Evolutionary conservation across 108 stramenopile species (phyloP), one percentile per base, ranked within the genome.

Genomic region (Nitzschia sp.): DNA sequence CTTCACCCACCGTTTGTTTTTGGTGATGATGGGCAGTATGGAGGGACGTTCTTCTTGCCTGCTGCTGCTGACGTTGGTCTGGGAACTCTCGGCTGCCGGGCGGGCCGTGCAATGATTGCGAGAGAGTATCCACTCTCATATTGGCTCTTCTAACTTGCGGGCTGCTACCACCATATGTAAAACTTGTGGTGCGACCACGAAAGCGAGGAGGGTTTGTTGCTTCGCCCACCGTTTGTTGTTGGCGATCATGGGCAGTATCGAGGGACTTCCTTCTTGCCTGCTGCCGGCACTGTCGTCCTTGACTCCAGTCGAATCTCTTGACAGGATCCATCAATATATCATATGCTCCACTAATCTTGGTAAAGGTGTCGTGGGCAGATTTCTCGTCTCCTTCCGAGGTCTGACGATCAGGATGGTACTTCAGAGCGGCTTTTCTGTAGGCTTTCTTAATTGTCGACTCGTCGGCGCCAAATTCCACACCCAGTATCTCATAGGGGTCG

Each of bases 401-500:
- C 21, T 65, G 72, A 54, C 84, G 83, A 69, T 93, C 92, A 19
- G 93, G 93, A 58, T 94, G 93, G 71, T 72, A 46, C 47, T 64
- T 59, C 55, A 64, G 24, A 2, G 74, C 80, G 21, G 70, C 30
- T 63, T 72, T 59, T 9, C 74, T 64, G 72, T 92, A 96, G 18
- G 94, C 86, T 46, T 77, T 68, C 66, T 92, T 93, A 55, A 97
- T 90, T 59, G 91, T 67, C 24, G 60, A 63, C 1, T 71, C 61
- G 32, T 77, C 81, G 46, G 95, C 93, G 31, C 81, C 70, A 24
- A 35, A 35, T 19, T 75, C 54, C 8, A 97, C 76, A 18, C 94
- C 92, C 2, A 96, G 76, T 24, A 93, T 75, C 65, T 76, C 79
- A 64, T 95, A 97, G 33, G 82, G 89, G 54, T 92, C 77, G 2